phyloP scores from a whole-genome alignment of 257 asterid genomes.

The Solanum chiquidenum region DNA sequence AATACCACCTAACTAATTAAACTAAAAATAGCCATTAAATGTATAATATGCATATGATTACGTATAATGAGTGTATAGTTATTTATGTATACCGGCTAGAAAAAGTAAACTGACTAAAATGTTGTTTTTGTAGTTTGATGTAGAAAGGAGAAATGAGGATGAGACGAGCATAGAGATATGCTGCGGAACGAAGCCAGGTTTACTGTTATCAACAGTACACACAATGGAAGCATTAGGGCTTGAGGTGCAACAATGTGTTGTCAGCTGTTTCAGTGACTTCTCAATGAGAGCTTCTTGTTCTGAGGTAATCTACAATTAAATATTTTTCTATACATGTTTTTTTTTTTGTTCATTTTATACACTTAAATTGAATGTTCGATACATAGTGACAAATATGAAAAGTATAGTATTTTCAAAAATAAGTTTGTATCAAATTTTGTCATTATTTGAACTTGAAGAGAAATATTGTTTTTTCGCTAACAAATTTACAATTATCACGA shows the following conservation, averaged over 20 bases:
- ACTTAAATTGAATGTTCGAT: background rate
- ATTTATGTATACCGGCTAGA: no score
- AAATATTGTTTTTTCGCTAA: no score
- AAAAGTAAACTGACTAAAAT: background rate
- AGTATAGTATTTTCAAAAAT: no score
- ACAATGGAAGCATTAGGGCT: slow-evolving; percentile 72
- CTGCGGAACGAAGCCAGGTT: slow-evolving; percentile 64
- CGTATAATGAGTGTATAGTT: background rate
- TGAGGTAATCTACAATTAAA: slow-evolving; percentile 30
- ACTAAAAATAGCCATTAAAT: background rate
- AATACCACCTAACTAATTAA: background rate
- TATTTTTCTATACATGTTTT: no score
- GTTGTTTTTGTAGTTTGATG: slow-evolving; percentile 41
- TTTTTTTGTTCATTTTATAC: no score
- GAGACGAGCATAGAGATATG: slow-evolving; percentile 50
- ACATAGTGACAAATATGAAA: background rate
- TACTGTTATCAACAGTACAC: slow-evolving; percentile 54
- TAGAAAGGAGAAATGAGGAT: slow-evolving; percentile 44
- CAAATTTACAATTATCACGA: no score
- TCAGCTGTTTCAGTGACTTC: slow-evolving; percentile 77
- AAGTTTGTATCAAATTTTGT: no score
- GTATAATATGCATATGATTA: no score
- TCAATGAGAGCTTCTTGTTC: slow-evolving; percentile 74
- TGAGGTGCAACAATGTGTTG: slow-evolving; percentile 76
- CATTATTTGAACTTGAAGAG: no score